Conservation (phyloP, 306 rosid genomes). For the Inga laurina region DNA sequence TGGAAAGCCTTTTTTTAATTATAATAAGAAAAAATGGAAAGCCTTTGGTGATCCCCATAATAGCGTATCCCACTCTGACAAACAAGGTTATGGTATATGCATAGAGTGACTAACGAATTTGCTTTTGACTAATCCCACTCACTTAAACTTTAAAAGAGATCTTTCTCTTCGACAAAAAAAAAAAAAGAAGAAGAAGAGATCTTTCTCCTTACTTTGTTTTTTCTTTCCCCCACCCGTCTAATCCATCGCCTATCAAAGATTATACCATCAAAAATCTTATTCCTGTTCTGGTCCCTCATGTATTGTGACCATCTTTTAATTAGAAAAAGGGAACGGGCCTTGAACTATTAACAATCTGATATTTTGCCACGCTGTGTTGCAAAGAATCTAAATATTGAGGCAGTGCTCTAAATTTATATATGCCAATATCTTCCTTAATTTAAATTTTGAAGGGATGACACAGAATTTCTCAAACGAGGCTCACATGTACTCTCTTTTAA, state of each 20-base stretch:
- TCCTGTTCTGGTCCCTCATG: neutral
- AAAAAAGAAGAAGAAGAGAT: neutral
- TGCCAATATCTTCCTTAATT: neutral
- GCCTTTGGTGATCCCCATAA: conserved; percentile 29
- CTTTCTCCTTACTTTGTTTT: neutral
- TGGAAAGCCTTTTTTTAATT: neutral
- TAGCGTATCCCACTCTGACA: conserved; percentile 26
- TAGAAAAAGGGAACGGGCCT: neutral
- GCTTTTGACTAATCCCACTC: conserved; percentile 48
- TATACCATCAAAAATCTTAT: neutral
- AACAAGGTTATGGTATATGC: conserved; percentile 22
- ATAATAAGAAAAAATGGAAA: neutral
- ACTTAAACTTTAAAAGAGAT: conserved; percentile 1
- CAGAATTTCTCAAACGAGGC: neutral
- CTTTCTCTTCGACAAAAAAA: neutral
- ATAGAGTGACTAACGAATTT: conserved; percentile 22
- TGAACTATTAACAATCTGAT: neutral
- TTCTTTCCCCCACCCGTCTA: neutral
- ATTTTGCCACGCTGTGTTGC: neutral
- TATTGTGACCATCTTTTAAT: neutral
- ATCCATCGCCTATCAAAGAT: neutral
- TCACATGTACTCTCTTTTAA: neutral
- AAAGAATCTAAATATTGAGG: neutral
- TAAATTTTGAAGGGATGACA: neutral
- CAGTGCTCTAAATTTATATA: neutral